These are phyloP conservation scores for Ceratocystis ficicola DNA, from an alignment of 2,329 filamentous ascomycete species.

Conservation along the genomic window DNA sequence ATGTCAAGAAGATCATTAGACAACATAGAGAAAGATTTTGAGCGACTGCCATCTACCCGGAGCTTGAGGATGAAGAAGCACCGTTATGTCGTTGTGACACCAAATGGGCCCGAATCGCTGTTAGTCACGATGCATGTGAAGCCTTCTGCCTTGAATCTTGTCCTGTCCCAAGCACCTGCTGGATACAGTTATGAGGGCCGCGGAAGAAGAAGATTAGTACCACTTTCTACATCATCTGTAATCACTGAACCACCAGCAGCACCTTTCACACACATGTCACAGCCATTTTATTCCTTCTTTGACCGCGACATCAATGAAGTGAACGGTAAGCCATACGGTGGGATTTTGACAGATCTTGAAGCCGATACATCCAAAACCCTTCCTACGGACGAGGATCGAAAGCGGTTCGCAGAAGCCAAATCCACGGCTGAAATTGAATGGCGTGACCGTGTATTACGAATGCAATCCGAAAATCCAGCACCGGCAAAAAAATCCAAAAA, in stretches of 20 bases:
- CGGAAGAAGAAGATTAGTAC: constrained; percentile 10
- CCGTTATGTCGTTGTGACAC: constrained; percentile 12
- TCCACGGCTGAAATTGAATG: constrained; percentile 87
- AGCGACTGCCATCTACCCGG: constrained; percentile 9
- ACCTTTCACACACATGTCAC: constrained; percentile 49
- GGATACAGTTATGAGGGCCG: constrained; percentile 15
- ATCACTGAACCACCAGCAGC: constrained; percentile 35
- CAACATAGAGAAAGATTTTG: constrained; percentile 29
- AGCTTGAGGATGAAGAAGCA: constrained; percentile 19
- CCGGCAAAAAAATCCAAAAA: constrained; percentile 59
- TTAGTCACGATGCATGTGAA: constrained; percentile 49
- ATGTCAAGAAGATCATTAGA: constrained; percentile 25
- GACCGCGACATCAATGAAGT: constrained; percentile 81
- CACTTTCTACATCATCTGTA: constrained; percentile 10
- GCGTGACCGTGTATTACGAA: constrained; percentile 50
- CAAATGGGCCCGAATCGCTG: constrained; percentile 32
- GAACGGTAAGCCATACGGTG: constrained; percentile 90
- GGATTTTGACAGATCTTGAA: constrained; percentile 77
- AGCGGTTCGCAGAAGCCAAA: constrained; percentile 79
- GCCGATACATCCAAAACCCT: constrained; percentile 85
- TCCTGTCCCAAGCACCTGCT: constrained; percentile 31
- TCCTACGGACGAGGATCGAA: constrained; percentile 66
- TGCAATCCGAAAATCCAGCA: constrained; percentile 52
- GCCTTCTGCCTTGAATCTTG: constrained; percentile 46
- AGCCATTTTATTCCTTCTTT: constrained; percentile 77